These are phyloP conservation scores for Asparagopsis taxiformis DNA, from an alignment of 31 red algal genomes.

Conservation along the genomic window DNA sequence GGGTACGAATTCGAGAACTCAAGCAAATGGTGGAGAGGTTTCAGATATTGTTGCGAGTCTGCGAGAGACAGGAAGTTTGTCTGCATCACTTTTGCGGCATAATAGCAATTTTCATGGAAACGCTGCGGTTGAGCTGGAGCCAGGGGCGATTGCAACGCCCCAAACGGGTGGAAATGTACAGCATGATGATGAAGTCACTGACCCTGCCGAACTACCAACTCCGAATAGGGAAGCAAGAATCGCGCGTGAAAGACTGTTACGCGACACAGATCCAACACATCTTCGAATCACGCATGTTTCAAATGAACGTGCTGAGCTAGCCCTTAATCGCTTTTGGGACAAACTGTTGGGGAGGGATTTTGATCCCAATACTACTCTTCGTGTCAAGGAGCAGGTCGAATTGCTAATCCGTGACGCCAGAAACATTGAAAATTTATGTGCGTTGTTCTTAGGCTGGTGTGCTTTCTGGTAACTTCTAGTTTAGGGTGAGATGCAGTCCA, in stretches of 20 bases:
- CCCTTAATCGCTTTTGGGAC: slow-evolving; percentile 75
- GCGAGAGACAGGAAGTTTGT: slow-evolving; percentile 40
- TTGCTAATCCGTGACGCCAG: slow-evolving; percentile 82
- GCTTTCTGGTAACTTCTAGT: slow-evolving; percentile 52
- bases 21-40: neutral
- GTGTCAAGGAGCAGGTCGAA: slow-evolving; percentile 75
- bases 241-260: slow-evolving; percentile 14
- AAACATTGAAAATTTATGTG: slow-evolving; percentile 81
- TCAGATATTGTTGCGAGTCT: slow-evolving; percentile 31
- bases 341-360: slow-evolving; percentile 94
- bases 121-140: neutral
- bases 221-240: slow-evolving; percentile 30
- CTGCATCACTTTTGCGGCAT: slow-evolving; percentile 23
- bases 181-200: slow-evolving; percentile 3
- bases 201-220: slow-evolving; percentile 41
- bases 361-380: slow-evolving; percentile 23
- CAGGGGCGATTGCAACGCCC: slow-evolving; percentile 19
- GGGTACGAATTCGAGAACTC: too few species aligned
- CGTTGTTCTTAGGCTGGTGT: slow-evolving; percentile 88
- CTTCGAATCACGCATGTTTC: slow-evolving; percentile 34
- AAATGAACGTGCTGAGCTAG: slow-evolving; percentile 42
- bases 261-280: slow-evolving; percentile 27
- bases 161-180: neutral
- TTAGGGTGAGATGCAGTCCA: too few species aligned
- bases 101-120: neutral